A percentile compares a stretch with the other conserved stretches of the same genome.
These are phyloP conservation scores for Pisolithus thermaeus DNA, from an alignment of 1,284 basidiomycete species.

Conservation along the genomic window DNA sequence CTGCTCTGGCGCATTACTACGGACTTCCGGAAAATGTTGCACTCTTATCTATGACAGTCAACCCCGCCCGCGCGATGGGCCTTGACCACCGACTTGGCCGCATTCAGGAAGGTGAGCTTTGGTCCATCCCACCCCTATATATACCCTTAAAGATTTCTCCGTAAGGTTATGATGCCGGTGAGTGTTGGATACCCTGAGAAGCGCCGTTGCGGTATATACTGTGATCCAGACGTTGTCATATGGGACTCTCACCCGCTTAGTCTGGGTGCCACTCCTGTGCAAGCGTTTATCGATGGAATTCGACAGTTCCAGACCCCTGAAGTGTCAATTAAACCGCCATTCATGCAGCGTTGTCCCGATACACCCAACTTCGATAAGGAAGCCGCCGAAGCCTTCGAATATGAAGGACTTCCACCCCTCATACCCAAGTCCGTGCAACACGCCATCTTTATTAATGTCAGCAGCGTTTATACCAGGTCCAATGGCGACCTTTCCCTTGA, in stretches of 20 bases:
- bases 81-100: slow-evolving; percentile 61
- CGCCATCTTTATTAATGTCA: slow-evolving; percentile 17
- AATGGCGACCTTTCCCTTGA: slow-evolving; percentile 11
- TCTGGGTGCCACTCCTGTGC: slow-evolving; percentile 46
- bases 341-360: slow-evolving; percentile 29
- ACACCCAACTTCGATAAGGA: slow-evolving; percentile 60
- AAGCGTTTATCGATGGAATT: slow-evolving; percentile 68
- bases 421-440: slow-evolving; percentile 26
- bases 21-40: slow-evolving; percentile 38
- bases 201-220: background rate
- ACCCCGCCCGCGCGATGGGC: slow-evolving; percentile 52
- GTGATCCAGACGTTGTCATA: slow-evolving; percentile 37
- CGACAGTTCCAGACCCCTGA: slow-evolving; percentile 45
- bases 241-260: slow-evolving; percentile 52
- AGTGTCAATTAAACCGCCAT: slow-evolving; percentile 26
- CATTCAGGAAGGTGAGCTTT: slow-evolving; percentile 26
- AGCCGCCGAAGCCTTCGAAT: slow-evolving; percentile 42
- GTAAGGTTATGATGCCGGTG: slow-evolving; percentile 37
- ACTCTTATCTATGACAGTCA: slow-evolving; percentile 49
- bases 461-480: slow-evolving; percentile 9
- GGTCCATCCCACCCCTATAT: background rate
- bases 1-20: slow-evolving; percentile 60
- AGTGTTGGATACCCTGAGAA: background rate
- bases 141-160: slow-evolving; percentile 5
- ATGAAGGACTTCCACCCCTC: slow-evolving; percentile 64